phyloP scores from a whole-genome alignment of 306 rosid genomes.

The Cucurbita argyrosperma region DNA sequence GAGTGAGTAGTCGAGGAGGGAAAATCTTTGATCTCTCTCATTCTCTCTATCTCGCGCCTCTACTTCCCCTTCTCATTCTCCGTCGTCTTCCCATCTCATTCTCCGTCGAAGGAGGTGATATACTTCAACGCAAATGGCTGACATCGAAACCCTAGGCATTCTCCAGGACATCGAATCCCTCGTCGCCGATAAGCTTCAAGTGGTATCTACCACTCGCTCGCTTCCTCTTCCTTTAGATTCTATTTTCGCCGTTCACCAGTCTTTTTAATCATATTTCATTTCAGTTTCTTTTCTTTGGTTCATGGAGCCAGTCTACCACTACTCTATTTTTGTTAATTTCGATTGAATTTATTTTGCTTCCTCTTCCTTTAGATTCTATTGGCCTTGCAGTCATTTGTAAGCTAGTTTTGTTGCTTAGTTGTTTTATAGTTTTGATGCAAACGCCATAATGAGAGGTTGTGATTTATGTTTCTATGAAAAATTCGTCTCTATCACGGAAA shows the following conservation, averaged over 20 bases:
- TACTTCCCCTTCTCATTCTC: not conserved
- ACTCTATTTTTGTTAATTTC: not conserved
- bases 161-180: conserved; percentile 52
- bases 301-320: not conserved
- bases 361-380: too few species aligned
- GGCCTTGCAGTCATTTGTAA: not conserved
- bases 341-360: not conserved
- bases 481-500: not conserved
- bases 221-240: not conserved
- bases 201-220: conserved; percentile 27
- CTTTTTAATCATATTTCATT: not conserved
- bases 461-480: not conserved
- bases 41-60: not conserved
- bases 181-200: conserved; percentile 70
- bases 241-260: not conserved
- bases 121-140: conserved; percentile 9
- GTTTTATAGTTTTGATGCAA: not conserved
- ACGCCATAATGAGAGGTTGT: not conserved
- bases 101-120: not conserved
- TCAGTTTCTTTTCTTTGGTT: not conserved
- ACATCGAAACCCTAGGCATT: conserved; percentile 52
- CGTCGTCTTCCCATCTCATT: not conserved
- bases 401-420: not conserved
- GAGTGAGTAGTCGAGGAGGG: conserved; percentile 2
- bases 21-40: not conserved